Evolutionary conservation across 495 filamentous ascomycete genomes (phyloP), one percentile per base, ranked within the genome.

Genomic region (Neurospora sp.): DNA sequence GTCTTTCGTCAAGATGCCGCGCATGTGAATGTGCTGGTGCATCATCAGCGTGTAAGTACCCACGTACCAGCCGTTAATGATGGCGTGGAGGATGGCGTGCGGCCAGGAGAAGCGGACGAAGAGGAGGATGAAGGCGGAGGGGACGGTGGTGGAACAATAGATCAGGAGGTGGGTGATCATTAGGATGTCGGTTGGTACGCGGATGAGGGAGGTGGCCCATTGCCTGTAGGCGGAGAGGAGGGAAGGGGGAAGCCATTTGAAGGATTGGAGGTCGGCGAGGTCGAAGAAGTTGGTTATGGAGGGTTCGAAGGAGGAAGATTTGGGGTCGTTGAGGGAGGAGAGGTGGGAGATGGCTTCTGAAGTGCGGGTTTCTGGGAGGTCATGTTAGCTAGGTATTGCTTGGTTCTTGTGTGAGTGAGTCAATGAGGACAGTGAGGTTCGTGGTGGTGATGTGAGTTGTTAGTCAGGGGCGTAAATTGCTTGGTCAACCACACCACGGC

Each of bases 11-110:
- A 93, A 80, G 16, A 93, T 84, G n/a, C 92, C 92, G 27, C 87
- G 86, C 81, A 88, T 88, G 80, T 95, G 92, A 75, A 94, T 94
- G 79, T 94, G 92, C 74, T 94, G 91, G 76, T 94, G 92, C 83
- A 90, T 90, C 89, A 95, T 89, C 42, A 95, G 83, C 0, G 92
- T 94, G 81, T 92, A 95, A 12, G 88, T 84, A 31, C 92, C 92
- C 40, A 87, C 85, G 76, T 90, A 93, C 72, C 82, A 91, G 42
- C 84, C 76, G 72, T 90, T 87, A 82, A 92, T 86, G 39, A 86
- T 72, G 76, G 84, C 84, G 79, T 95, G 92, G 48, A 87, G 40
- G 41, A 91, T 59, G 16, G 86, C 92, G 78, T 93, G 92, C 5
- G 84, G 48, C 78, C 86, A 92, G 40, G 85, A 86, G 79, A 95